A percentile compares a stretch with the other conserved stretches of the same genome.
These are phyloP conservation scores for Baorangia bicolor DNA, from an alignment of 768 basidiomycete species.

Conservation along the genomic window DNA sequence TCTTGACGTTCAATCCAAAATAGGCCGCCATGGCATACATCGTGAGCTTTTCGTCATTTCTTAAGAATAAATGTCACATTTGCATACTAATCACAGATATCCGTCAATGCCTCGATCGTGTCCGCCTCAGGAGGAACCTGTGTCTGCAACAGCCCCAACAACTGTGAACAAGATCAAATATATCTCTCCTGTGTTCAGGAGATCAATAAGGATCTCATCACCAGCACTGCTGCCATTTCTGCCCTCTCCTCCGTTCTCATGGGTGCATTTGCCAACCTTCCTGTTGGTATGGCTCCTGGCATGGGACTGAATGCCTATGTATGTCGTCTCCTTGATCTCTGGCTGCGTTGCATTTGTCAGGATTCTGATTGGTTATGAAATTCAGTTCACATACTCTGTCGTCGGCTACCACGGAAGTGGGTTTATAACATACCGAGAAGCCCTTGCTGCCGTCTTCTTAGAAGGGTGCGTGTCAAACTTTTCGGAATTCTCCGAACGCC, in stretches of 20 bases:
- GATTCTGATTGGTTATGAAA: background rate
- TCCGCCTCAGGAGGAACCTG: conserved; percentile 79
- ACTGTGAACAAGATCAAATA: conserved; percentile 48
- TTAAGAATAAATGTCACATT: background rate
- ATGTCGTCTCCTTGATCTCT: conserved; percentile 26
- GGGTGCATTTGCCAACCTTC: conserved; percentile 84
- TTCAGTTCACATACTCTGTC: conserved; percentile 81
- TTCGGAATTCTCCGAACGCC: background rate
- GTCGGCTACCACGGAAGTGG: conserved; percentile 80
- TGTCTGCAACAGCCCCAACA: conserved; percentile 61
- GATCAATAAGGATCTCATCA: conserved; percentile 76
- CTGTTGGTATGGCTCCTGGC: conserved; percentile 86
- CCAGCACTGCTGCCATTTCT: conserved; percentile 75
- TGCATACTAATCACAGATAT: conserved; percentile 50
- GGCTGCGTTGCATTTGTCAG: background rate
- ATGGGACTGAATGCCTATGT: conserved; percentile 83
- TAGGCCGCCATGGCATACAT: conserved; percentile 86
- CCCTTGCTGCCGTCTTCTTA: conserved; percentile 81
- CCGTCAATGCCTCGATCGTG: conserved; percentile 82
- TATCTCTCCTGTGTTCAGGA: conserved; percentile 61
- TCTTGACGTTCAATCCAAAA: background rate
- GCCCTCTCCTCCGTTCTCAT: conserved; percentile 77
- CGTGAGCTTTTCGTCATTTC: conserved; percentile 37
- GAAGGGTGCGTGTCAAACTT: conserved; percentile 59
- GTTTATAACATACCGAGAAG: conserved; percentile 72